phyloP scores from a whole-genome alignment of 2,329 filamentous ascomycete species.

The Dactylellina cionopaga region DNA sequence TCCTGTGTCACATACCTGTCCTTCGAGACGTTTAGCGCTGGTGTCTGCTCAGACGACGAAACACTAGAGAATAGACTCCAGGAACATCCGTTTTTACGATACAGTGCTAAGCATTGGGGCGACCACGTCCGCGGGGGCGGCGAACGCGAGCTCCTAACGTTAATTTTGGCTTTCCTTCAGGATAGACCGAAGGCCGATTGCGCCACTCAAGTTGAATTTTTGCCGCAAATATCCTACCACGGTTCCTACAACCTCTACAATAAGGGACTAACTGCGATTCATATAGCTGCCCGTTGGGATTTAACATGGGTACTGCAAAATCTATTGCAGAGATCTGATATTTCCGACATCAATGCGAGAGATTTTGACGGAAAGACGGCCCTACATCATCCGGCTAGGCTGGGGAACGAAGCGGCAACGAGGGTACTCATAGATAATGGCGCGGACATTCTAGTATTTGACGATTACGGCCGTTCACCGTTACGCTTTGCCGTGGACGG shows the following conservation, averaged over 20 bases:
- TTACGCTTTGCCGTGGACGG: constrained; percentile 35
- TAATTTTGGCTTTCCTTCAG: constrained; percentile 14
- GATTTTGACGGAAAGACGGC: constrained; percentile 49
- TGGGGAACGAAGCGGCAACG: constrained; percentile 19
- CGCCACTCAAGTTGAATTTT: constrained; percentile 30
- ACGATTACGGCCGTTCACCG: constrained; percentile 33
- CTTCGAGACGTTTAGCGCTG: constrained; percentile 16
- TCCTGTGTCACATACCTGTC: constrained; percentile 35
- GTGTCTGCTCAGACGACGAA: constrained; percentile 24
- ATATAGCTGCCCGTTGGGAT: constrained; percentile 20
- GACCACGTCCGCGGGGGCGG: constrained; percentile 31
- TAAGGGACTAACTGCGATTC: constrained; percentile 36
- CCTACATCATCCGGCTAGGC: constrained; percentile 42
- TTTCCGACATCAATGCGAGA: constrained; percentile 9
- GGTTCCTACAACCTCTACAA: constrained; percentile 49
- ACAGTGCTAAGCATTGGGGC: constrained; percentile 35
- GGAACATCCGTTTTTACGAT: constrained; percentile 24
- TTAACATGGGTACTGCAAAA: constrained; percentile 9
- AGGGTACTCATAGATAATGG: constrained; percentile 48
- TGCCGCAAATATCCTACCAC: constrained; percentile 53
- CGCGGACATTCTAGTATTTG: constrained; percentile 7
- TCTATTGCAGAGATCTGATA: constrained; percentile 7
- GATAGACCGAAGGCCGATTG: constrained; percentile 54
- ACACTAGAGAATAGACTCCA: constrained; percentile 21
- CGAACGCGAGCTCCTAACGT: constrained; percentile 25